Evolutionary conservation across 2,329 filamentous ascomycete genomes (phyloP), one percentile per base, ranked within the genome.

Genomic region (Stagonosporopsis tanaceti): DNA sequence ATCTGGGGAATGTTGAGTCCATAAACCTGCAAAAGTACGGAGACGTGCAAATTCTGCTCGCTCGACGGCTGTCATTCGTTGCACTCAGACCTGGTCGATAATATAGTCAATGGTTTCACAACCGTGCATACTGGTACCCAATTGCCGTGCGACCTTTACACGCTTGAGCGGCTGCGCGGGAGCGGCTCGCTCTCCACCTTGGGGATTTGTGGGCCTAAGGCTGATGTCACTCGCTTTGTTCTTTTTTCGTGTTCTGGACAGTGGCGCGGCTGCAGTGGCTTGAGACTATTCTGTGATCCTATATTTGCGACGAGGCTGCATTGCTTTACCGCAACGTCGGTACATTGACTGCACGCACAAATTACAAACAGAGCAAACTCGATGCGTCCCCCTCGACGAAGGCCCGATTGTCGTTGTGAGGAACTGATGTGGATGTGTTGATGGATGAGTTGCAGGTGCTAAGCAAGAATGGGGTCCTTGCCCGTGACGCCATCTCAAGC

Each of bases 21-120:
- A 47, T 28, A 17, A 17, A 50, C 53, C 28, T 46, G 46, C 41
- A 38, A 27, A 39, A 20, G 40, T 50, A 42, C 24, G 25, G 44
- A 46, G 44, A 30, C 40, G 28, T 42, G 56, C 56, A 59, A 59
- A 59, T 25, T 59, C 22, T 59, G 50, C 56, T 53, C 25, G 17
- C 30, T 42, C 46, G 35, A 17, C 15, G 17, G 24, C 45, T 46
- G 3, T 54, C 34, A 54, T 59, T 53, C 37, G 56, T 25, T 24
- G 4, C 5, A 9, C 24, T 24, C 6, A 28, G 20, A 20, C 37
- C 17, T 47, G 47, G 40, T 32, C 20, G 34, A 57, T 17, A 28
- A 15, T 42, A 27, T 47, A 20, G 32, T 42, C 42, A n/a, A 27
- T 39, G 48, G 54, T 53, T 53, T 45, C 48, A 48, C 48, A n/a